Evolutionary conservation across 2,329 filamentous ascomycete genomes (phyloP), one percentile per base, ranked within the genome.

Genomic region (Cladosporium austrohemisphaericum): DNA sequence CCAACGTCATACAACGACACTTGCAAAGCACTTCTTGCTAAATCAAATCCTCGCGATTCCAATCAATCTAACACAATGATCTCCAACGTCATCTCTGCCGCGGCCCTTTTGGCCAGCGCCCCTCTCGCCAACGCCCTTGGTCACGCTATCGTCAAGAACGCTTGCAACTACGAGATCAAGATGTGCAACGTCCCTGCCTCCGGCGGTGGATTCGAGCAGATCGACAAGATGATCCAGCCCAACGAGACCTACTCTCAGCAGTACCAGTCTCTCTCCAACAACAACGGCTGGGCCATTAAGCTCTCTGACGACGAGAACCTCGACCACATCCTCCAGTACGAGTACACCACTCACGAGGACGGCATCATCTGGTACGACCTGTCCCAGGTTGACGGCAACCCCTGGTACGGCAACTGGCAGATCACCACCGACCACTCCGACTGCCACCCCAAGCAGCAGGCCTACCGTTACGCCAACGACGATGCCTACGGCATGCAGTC

Each of bases 401-500:
- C 67, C 36, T 67, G 65, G 61, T 55, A 64, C 50, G 53, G 60
- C 23, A 57, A 68, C 60, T 68, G 65, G 65, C 56, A 64, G 52
- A 65, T 68, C 55, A 63, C 60, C 29, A 55, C 63, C 41, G 54
- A 57, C 46, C 47, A 53, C 36, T 29, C 48, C 28, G 50, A 45
- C 33, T 62, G 60, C 57, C 43, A 40, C 19, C 64, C 64, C 26
- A 63, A 61, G 55, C 64, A 68, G 53, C 54, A 58, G 33, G 65
- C 65, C 47, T 69, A 69, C 60, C 60, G 60, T 37, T 68, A 67
- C 57, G 56, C 65, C 25, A 68, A 65, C 49, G 66, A 69, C 52
- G 66, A 69, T 51, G 63, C 64, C 50, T 64, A 66, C 41, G 66
- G 66, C 49, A 67, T 67, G 66, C 66, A 69, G 57, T 56, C 59